phyloP scores from a whole-genome alignment of 345 rosid species.

The Eucalyptus marginata region DNA sequence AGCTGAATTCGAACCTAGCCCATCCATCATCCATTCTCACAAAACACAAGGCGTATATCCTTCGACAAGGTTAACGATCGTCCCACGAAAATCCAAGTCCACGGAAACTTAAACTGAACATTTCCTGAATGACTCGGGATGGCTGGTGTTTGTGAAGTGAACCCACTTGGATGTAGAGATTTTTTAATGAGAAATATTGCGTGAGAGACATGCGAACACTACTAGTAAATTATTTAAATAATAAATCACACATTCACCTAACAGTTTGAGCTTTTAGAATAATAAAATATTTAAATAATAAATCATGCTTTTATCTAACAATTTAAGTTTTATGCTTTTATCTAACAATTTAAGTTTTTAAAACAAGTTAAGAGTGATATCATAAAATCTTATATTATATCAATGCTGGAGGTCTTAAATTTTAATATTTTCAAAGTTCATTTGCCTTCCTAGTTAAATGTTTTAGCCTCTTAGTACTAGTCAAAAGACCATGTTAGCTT shows the following conservation, averaged over 20 bases:
- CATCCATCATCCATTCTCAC: background rate
- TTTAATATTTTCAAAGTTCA: accelerated
- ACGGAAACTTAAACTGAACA: background rate
- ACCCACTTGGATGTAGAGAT: background rate
- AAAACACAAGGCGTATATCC: background rate
- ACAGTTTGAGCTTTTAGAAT: accelerated
- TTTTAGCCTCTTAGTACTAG: too few relatives aligned
- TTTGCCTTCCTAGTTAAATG: too few relatives aligned
- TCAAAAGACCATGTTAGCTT: too few relatives aligned
- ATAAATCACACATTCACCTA: too few relatives aligned
- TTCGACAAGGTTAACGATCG: background rate
- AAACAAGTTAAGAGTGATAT: accelerated
- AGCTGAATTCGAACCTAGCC: background rate
- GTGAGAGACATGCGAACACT: background rate
- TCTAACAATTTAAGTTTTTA: accelerated
- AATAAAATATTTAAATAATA: too few relatives aligned
- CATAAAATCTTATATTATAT: too few relatives aligned
- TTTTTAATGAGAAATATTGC: accelerated
- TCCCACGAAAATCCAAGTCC: background rate
- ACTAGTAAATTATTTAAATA: accelerated
- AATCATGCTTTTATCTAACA: accelerated
- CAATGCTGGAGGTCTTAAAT: accelerated
- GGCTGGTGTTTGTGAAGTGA: background rate
- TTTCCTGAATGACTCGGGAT: background rate
- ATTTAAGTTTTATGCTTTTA: too few relatives aligned